Evolutionary conservation across 1,139 yeast species (phyloP).

Genomic region (Fermentozyma sake): DNA sequence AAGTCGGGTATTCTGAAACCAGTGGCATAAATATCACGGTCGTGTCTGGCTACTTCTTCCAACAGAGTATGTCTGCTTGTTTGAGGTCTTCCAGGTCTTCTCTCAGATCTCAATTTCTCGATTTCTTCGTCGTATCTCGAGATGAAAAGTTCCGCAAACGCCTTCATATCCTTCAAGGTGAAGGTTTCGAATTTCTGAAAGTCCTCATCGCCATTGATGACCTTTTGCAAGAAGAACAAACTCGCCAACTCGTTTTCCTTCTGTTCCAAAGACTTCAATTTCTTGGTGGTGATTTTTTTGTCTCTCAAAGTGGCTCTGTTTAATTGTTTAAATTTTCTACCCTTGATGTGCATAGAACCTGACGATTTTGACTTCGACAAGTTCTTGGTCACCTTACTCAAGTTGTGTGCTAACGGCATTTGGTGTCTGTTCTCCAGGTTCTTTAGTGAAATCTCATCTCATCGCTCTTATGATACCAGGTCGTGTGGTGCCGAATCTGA

Average conservation of each 20-base stretch:
- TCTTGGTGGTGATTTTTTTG: slow-evolving; percentile 57
- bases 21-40: slow-evolving; percentile 54
- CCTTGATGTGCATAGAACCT: slow-evolving; percentile 75
- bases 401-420: slow-evolving; percentile 79
- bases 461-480: too few relatives aligned
- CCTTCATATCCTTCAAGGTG: slow-evolving; percentile 52
- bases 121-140: slow-evolving; percentile 72
- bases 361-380: slow-evolving; percentile 54
- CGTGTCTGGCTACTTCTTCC: slow-evolving; percentile 59
- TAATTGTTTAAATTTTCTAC: slow-evolving; percentile 80
- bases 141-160: slow-evolving; percentile 60
- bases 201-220: slow-evolving; percentile 43
- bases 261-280: slow-evolving; percentile 51
- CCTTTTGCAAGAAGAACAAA: slow-evolving; percentile 61
- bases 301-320: slow-evolving; percentile 85
- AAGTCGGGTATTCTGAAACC: slow-evolving; percentile 79
- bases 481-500: too few relatives aligned
- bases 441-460: too few relatives aligned
- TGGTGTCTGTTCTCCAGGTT: slow-evolving; percentile 3
- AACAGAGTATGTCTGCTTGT: slow-evolving; percentile 62
- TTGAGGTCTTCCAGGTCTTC: slow-evolving; percentile 89
- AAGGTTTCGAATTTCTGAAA: slow-evolving; percentile 37
- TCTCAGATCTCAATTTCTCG: slow-evolving; percentile 47
- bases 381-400: slow-evolving; percentile 66
- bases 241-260: slow-evolving; percentile 57